These are phyloP conservation scores for Iodosphaeria phyllophila DNA, from an alignment of 2,329 filamentous ascomycete species.

Conservation along the genomic window DNA sequence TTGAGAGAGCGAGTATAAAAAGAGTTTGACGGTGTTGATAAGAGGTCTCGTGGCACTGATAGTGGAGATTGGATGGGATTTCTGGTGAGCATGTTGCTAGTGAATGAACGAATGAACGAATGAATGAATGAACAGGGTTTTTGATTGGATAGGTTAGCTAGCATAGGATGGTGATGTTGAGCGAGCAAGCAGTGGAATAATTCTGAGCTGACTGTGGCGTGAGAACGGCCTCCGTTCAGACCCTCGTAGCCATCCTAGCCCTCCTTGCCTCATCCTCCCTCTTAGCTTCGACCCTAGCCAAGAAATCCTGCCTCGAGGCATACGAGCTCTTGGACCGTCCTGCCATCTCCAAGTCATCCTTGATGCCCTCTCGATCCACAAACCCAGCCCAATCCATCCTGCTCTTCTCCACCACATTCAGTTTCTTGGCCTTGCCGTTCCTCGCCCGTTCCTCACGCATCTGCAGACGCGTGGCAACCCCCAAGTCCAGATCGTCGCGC, in stretches of 20 bases:
- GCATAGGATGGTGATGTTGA: too few species aligned
- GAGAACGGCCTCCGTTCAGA: too few species aligned
- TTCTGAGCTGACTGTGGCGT: too few species aligned
- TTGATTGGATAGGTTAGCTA: too few species aligned
- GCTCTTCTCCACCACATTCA: slow-evolving; percentile 55
- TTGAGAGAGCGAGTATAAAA: too few species aligned
- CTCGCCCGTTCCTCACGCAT: slow-evolving; percentile 23
- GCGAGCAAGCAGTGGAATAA: too few species aligned
- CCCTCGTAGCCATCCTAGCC: slow-evolving; percentile 26
- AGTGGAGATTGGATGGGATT: too few species aligned
- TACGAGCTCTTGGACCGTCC: slow-evolving; percentile 47
- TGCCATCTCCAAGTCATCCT: slow-evolving; percentile 46
- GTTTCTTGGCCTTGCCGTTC: slow-evolving; percentile 41
- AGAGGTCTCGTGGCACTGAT: too few species aligned
- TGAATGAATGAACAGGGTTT: too few species aligned
- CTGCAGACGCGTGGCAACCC: slow-evolving; percentile 27
- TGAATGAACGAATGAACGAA: too few species aligned
- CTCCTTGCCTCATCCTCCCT: slow-evolving; percentile 40
- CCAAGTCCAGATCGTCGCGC: slow-evolving; percentile 39
- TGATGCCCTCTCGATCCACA: slow-evolving; percentile 52
- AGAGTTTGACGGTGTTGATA: too few species aligned
- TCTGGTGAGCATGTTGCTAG: too few species aligned
- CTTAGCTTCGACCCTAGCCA: slow-evolving; percentile 43
- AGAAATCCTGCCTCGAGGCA: slow-evolving; percentile 41
- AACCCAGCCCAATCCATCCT: slow-evolving; percentile 57